Evolutionary conservation across 2,329 filamentous ascomycete genomes (phyloP).

Genomic region (Hymenoscyphus repandus): DNA sequence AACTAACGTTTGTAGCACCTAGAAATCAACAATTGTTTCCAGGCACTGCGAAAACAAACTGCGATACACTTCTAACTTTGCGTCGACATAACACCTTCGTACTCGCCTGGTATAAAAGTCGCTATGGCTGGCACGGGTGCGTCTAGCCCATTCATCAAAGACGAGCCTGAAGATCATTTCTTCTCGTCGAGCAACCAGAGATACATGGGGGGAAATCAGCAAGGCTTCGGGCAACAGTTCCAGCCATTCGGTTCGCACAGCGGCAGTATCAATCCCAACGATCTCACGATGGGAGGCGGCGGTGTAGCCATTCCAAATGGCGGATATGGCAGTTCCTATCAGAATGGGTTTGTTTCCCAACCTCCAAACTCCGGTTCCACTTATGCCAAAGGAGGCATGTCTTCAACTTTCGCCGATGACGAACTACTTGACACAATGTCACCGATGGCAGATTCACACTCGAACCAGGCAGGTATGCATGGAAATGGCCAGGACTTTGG

Average conservation of each 20-base stretch:
- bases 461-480: conserved; percentile 43
- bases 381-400: conserved; percentile 59
- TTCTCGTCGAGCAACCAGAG: conserved; percentile 35
- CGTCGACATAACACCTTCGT: conserved; percentile 13
- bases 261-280: conserved; percentile 74
- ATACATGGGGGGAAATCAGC: conserved; percentile 28
- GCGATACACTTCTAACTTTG: conserved; percentile 3
- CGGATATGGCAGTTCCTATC: conserved; percentile 50
- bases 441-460: conserved; percentile 34
- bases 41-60: conserved; percentile 17
- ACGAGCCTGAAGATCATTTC: conserved; percentile 58
- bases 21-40: conserved; percentile 18
- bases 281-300: conserved; percentile 63
- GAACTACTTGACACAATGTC: conserved; percentile 74
- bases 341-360: conserved; percentile 52
- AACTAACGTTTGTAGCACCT: conserved; percentile 29
- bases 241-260: conserved; percentile 35
- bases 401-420: conserved; percentile 75
- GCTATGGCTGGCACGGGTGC: conserved; percentile 33
- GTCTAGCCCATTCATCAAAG: conserved; percentile 59
- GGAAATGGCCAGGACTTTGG: conserved; percentile 52
- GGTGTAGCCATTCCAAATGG: conserved; percentile 42
- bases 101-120: conserved; percentile 16
- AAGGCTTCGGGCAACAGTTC: conserved; percentile 40
- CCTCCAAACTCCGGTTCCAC: conserved; percentile 55